These are phyloP conservation scores for Sicyos edulis DNA, from an alignment of 306 rosid genomes.

Conservation along the genomic window DNA sequence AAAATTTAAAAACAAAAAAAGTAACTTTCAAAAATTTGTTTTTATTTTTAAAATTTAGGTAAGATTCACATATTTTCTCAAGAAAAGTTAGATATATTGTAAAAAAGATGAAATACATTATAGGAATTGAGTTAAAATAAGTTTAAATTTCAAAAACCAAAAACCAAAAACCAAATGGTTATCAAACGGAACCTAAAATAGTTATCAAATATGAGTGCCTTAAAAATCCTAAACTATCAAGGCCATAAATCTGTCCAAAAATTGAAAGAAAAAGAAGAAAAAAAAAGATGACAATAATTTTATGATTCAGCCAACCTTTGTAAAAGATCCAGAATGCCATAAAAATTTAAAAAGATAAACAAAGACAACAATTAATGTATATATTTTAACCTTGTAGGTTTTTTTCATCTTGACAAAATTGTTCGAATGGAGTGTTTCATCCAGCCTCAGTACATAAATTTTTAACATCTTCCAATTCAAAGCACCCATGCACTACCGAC, in stretches of 20 bases:
- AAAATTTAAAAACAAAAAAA: too few species aligned
- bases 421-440: slow-evolving; percentile 20
- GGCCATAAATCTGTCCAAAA: neutral
- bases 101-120: too few species aligned
- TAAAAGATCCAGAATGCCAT: neutral
- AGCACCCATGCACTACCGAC: neutral
- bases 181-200: too few species aligned
- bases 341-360: neutral
- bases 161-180: too few species aligned
- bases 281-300: neutral
- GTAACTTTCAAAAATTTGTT: too few species aligned
- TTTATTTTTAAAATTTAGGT: too few species aligned
- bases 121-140: too few species aligned
- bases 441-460: slow-evolving; percentile 4
- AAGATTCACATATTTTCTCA: too few species aligned
- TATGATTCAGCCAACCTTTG: neutral
- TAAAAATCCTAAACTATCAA: neutral
- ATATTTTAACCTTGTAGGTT: neutral
- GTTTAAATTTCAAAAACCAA: too few species aligned
- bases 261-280: neutral
- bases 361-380: neutral
- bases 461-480: neutral
- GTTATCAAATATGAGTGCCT: too few species aligned
- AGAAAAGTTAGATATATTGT: too few species aligned
- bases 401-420: slow-evolving; percentile 11